These are phyloP conservation scores for Galium porrigens DNA, from an alignment of 305 asterid species.

Conservation along the genomic window DNA sequence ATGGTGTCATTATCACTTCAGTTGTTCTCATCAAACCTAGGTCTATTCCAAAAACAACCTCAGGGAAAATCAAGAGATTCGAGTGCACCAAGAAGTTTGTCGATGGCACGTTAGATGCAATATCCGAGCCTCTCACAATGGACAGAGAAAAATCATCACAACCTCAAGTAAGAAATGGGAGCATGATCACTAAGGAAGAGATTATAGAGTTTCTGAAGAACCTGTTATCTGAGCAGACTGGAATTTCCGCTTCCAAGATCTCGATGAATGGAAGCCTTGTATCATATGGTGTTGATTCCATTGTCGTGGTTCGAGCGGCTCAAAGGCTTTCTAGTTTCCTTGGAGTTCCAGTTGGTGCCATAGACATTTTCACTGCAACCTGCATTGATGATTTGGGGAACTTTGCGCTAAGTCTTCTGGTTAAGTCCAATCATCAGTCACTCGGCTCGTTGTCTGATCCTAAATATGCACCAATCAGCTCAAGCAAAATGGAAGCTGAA, in stretches of 20 bases:
- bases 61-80: constrained; percentile 59
- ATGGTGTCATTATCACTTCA: constrained; percentile 37
- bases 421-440: constrained; percentile 35
- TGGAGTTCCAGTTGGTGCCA: constrained; percentile 66
- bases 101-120: constrained; percentile 32
- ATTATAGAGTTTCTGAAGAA: constrained; percentile 41
- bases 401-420: constrained; percentile 43
- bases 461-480: neutral
- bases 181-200: constrained; percentile 25
- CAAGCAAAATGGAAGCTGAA: neutral
- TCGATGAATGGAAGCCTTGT: constrained; percentile 42
- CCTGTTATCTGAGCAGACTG: constrained; percentile 52
- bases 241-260: constrained; percentile 39
- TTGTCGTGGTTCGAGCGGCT: constrained; percentile 80
- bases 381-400: constrained; percentile 57
- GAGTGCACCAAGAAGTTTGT: constrained; percentile 45
- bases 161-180: constrained; percentile 9
- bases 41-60: constrained; percentile 58
- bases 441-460: neutral
- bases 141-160: constrained; percentile 18
- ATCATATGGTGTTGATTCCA: constrained; percentile 67
- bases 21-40: constrained; percentile 37
- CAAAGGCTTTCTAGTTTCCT: constrained; percentile 71
- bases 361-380: constrained; percentile 67
- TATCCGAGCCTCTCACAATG: constrained; percentile 22